These are phyloP conservation scores for Xylaria intraflava DNA, from an alignment of 495 filamentous ascomycete species.

Conservation along the genomic window DNA sequence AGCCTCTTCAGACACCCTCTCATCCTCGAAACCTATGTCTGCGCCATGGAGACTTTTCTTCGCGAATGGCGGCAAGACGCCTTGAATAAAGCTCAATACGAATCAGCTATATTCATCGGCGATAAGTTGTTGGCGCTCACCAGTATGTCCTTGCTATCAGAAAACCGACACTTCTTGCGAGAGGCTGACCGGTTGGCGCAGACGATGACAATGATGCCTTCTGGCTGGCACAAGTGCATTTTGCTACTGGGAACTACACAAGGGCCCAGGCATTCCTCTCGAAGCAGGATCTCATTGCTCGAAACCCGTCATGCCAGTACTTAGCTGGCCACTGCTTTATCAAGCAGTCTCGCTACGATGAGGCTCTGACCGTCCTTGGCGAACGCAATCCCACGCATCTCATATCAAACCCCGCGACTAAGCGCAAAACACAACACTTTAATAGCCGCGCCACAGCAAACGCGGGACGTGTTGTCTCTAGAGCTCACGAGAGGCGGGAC, in stretches of 20 bases:
- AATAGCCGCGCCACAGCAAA: constrained; percentile 21
- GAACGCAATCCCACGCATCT: constrained; percentile 89
- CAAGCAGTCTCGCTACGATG: constrained; percentile 80
- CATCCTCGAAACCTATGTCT: constrained; percentile 3
- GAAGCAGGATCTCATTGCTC: constrained; percentile 74
- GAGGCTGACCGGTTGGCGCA: constrained; percentile 34
- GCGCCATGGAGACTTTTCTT: constrained; percentile 78
- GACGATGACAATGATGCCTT: constrained; percentile 87
- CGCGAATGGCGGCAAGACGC: constrained; percentile 91
- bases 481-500: constrained; percentile 45
- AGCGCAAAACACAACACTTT: constrained; percentile 44
- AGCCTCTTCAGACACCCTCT: background rate
- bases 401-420: constrained; percentile 55
- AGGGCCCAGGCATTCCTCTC: constrained; percentile 78
- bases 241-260: constrained; percentile 86
- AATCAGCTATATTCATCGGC: constrained; percentile 90
- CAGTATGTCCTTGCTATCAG: constrained; percentile 45
- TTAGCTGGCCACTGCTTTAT: constrained; percentile 90
- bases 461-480: constrained; percentile 30
- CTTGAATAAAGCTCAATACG: constrained; percentile 86
- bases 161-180: background rate
- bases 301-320: constrained; percentile 80
- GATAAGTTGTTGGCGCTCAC: constrained; percentile 95
- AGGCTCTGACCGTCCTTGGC: constrained; percentile 80
- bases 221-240: constrained; percentile 91